Evolutionary conservation across 495 filamentous ascomycete species (phyloP).

Genomic region (Saxophila tyrrhenica): DNA sequence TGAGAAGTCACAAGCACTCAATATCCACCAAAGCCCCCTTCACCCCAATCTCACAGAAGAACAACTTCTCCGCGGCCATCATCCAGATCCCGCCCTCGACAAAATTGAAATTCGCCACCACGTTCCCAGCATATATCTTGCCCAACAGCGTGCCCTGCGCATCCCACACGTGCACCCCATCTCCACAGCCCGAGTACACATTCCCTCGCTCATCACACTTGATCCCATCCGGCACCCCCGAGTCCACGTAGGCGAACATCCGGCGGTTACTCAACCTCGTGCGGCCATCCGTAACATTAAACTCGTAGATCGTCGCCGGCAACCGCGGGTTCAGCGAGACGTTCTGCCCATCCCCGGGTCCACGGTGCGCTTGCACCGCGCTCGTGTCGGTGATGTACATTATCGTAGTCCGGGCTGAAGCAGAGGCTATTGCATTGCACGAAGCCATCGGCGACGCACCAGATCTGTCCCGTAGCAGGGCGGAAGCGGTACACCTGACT

Average conservation of each 20-base stretch:
- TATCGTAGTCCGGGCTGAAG: conserved; percentile 37
- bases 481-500: conserved; percentile 38
- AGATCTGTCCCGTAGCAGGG: conserved; percentile 35
- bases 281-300: conserved; percentile 21
- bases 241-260: conserved; percentile 24
- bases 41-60: not conserved
- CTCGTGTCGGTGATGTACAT: conserved; percentile 43
- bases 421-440: conserved; percentile 38
- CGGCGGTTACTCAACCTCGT: conserved; percentile 22
- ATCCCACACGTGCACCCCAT: conserved; percentile 34
- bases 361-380: not conserved
- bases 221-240: conserved; percentile 30
- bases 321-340: conserved; percentile 8
- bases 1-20: conserved; percentile 1
- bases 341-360: not conserved
- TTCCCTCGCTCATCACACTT: conserved; percentile 36
- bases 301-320: conserved; percentile 28
- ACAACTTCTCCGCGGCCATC: conserved; percentile 5
- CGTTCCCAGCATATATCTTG: conserved; percentile 25
- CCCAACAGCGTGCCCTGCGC: conserved; percentile 34
- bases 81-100: conserved; percentile 1
- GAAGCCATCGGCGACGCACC: conserved; percentile 42
- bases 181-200: conserved; percentile 37
- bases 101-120: conserved; percentile 15
- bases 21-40: conserved; percentile 1